phyloP scores from a whole-genome alignment of 1,139 yeast genomes.

The Saccharomyces uvarum region DNA sequence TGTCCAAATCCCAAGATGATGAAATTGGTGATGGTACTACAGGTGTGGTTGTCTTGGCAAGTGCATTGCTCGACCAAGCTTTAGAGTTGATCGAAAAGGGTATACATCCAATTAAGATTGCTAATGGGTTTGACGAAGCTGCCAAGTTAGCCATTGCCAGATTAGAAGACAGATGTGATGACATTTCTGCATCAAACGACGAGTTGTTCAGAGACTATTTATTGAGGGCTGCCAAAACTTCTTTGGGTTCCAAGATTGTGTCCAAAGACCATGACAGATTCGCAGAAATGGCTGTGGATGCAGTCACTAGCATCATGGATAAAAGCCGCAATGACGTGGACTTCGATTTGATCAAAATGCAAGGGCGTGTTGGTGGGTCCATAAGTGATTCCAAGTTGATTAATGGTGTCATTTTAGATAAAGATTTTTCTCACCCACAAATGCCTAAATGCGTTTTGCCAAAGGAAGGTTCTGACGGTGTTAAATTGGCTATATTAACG shows the following conservation, averaged over 20 bases:
- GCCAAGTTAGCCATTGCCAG: slow-evolving; percentile 80
- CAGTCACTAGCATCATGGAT: slow-evolving; percentile 89
- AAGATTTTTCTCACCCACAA: slow-evolving; percentile 96
- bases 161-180: slow-evolving; percentile 61
- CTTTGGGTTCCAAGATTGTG: slow-evolving; percentile 91
- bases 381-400: slow-evolving; percentile 78
- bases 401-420: slow-evolving; percentile 87
- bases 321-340: slow-evolving; percentile 89
- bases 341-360: slow-evolving; percentile 89
- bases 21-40: slow-evolving; percentile 99
- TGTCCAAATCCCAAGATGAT: slow-evolving; percentile 93
- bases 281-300: slow-evolving; percentile 95
- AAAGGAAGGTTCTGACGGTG: slow-evolving; percentile 43
- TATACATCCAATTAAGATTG: slow-evolving; percentile 92
- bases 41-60: slow-evolving; percentile 94
- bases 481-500: slow-evolving; percentile 86
- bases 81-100: slow-evolving; percentile 91
- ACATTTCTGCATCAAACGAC: slow-evolving; percentile 23
- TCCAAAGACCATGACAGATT: slow-evolving; percentile 89
- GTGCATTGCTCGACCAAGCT: slow-evolving; percentile 91
- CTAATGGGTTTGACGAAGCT: slow-evolving; percentile 96
- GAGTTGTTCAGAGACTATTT: slow-evolving; percentile 45
- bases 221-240: slow-evolving; percentile 87
- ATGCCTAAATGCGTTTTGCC: slow-evolving; percentile 69
- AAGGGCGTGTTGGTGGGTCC: slow-evolving; percentile 93